A percentile compares a stretch with the other conserved stretches of the same genome.
Evolutionary conservation across 805 yeast species (phyloP).

Genomic region (Yamadazyma scolyti): DNA sequence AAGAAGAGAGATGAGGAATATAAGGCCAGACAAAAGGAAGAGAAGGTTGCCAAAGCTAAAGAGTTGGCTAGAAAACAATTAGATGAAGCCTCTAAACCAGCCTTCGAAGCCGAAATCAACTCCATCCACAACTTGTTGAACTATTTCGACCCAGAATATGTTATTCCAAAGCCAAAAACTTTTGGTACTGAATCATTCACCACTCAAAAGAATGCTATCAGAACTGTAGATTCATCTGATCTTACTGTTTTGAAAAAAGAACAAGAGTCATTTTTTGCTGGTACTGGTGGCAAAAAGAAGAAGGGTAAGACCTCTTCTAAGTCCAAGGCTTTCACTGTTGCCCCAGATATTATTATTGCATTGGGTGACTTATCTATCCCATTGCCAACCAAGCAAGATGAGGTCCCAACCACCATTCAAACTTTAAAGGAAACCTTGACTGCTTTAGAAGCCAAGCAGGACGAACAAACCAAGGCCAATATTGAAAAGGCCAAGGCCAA

Average conservation of each 20-base stretch:
- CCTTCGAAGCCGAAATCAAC: constrained; percentile 74
- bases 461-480: constrained; percentile 73
- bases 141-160: constrained; percentile 76
- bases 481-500: constrained; percentile 74
- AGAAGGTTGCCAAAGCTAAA: constrained; percentile 50
- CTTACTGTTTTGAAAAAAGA: constrained; percentile 62
- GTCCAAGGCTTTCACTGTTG: constrained; percentile 62
- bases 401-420: constrained; percentile 60
- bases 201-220: constrained; percentile 25
- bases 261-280: constrained; percentile 55
- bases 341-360: constrained; percentile 73
- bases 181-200: constrained; percentile 23
- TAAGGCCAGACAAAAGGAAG: constrained; percentile 49
- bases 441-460: constrained; percentile 69
- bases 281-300: constrained; percentile 37
- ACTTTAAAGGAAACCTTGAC: constrained; percentile 69
- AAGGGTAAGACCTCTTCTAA: constrained; percentile 49
- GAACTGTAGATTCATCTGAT: constrained; percentile 62
- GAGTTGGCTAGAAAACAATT: constrained; percentile 62
- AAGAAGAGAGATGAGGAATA: constrained; percentile 67
- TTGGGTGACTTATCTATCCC: constrained; percentile 73
- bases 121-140: constrained; percentile 68
- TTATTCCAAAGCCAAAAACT: constrained; percentile 45
- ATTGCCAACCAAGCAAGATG: constrained; percentile 74
- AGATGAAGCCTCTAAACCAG: constrained; percentile 76